Percentiles rank a stretch among this genome's conserved stretches.
phyloP scores from a whole-genome alignment of 306 rosid species.

The Begonia masoniana region DNA sequence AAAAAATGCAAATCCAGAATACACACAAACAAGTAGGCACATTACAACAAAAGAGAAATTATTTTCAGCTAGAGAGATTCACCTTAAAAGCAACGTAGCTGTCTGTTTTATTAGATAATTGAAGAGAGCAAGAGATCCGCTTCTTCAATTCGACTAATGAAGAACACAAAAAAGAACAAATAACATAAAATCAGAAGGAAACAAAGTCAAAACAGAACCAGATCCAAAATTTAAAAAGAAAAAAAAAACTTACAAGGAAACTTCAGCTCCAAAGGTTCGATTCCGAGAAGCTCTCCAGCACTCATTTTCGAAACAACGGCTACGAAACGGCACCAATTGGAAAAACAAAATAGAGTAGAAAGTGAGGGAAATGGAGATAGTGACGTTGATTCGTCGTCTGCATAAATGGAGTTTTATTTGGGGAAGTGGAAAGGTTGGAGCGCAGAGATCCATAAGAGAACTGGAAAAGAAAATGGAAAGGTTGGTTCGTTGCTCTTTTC shows the following conservation, averaged over 20 bases:
- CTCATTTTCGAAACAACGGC: conserved; percentile 27
- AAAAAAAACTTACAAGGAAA: conserved; percentile 25
- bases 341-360: background rate
- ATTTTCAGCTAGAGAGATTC: background rate
- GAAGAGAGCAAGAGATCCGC: conserved; percentile 78
- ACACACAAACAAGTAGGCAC: background rate
- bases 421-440: background rate
- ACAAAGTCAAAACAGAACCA: background rate
- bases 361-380: background rate
- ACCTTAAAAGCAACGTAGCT: conserved; percentile 77
- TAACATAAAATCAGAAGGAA: conserved; percentile 7
- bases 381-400: background rate
- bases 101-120: conserved; percentile 62
- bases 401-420: background rate
- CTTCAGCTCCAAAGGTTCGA: conserved; percentile 74
- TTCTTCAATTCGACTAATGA: conserved; percentile 61
- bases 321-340: background rate
- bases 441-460: background rate
- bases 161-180: background rate
- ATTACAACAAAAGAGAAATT: background rate
- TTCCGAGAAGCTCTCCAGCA: conserved; percentile 64
- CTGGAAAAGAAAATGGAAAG: background rate
- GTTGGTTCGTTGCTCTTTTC: no score
- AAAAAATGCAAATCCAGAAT: background rate
- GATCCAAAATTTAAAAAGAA: background rate